phyloP scores from a whole-genome alignment of 495 filamentous ascomycete genomes.

The Penicillium lividum region DNA sequence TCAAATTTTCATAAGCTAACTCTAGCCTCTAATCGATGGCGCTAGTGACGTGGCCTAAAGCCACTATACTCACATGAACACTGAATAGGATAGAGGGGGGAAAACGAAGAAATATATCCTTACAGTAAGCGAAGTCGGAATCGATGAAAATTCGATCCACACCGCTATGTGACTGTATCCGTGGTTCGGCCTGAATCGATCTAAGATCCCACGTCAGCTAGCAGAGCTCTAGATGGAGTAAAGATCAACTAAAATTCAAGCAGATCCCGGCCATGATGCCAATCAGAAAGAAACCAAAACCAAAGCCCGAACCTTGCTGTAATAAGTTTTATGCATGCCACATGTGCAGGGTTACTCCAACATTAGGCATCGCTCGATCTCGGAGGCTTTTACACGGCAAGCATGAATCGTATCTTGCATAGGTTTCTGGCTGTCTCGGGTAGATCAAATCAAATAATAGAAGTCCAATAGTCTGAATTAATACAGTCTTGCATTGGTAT shows the following conservation, averaged over 20 bases:
- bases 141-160: slow-evolving; percentile 8
- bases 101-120: neutral
- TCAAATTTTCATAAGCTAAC: too few species aligned
- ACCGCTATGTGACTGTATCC: slow-evolving; percentile 17
- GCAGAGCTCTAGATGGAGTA: slow-evolving; percentile 12
- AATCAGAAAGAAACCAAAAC: slow-evolving; percentile 2
- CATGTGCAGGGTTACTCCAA: neutral
- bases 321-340: slow-evolving; percentile 13
- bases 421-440: neutral
- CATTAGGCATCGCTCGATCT: slow-evolving; percentile 2
- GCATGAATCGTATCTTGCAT: slow-evolving; percentile 4
- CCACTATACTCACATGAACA: neutral
- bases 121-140: neutral
- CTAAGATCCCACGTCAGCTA: slow-evolving; percentile 20
- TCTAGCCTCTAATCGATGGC: neutral
- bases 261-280: slow-evolving; percentile 11
- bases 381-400: neutral
- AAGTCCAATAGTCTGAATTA: too few species aligned
- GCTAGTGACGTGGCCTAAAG: slow-evolving; percentile 15
- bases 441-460: too few species aligned
- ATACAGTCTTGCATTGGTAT: neutral
- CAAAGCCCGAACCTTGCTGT: neutral
- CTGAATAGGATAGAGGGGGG: neutral
- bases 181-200: slow-evolving; percentile 9
- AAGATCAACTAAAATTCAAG: slow-evolving; percentile 14